These are phyloP conservation scores for Gossypium trilobum DNA, from an alignment of 441 rosid genomes.

Conservation along the genomic window DNA sequence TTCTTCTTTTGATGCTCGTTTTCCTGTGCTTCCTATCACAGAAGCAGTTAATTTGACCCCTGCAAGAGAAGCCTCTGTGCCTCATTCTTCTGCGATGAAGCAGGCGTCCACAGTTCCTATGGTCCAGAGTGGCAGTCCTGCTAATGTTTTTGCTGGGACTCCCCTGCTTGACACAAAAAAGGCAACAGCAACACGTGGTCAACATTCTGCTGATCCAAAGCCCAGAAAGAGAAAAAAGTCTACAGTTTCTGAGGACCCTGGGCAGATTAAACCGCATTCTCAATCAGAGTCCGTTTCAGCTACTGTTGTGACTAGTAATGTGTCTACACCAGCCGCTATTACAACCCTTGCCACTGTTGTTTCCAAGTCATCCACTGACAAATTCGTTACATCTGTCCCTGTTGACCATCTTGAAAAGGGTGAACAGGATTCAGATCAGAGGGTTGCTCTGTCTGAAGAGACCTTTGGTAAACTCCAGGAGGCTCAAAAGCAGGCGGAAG, in stretches of 20 bases:
- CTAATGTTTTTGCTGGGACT: constrained; percentile 36
- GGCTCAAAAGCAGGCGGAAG: constrained; percentile 70
- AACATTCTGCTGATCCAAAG: constrained; percentile 50
- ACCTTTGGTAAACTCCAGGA: constrained; percentile 52
- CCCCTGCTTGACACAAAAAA: constrained; percentile 40
- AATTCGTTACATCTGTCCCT: constrained; percentile 30
- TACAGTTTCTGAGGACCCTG: constrained; percentile 38
- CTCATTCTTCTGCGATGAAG: constrained; percentile 41
- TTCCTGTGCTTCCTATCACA: constrained; percentile 45
- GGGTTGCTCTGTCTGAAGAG: constrained; percentile 53
- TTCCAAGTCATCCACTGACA: constrained; percentile 37
- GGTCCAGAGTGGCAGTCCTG: constrained; percentile 33
- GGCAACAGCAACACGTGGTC: constrained; percentile 36
- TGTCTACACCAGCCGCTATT: constrained; percentile 33
- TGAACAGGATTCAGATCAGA: constrained; percentile 31
- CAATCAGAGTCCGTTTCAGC: constrained; percentile 32
- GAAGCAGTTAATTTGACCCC: constrained; percentile 58
- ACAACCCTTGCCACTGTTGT: constrained; percentile 32
- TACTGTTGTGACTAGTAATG: constrained; percentile 34
- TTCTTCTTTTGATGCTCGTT: constrained; percentile 50
- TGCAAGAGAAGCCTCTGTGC: constrained; percentile 45
- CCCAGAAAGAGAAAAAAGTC: constrained; percentile 73
- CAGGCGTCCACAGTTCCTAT: constrained; percentile 33
- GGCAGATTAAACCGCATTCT: constrained; percentile 37
- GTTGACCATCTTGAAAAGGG: constrained; percentile 34